Evolutionary conservation across 495 filamentous ascomycete species (phyloP).

Genomic region (Alectoria sarmentosa): DNA sequence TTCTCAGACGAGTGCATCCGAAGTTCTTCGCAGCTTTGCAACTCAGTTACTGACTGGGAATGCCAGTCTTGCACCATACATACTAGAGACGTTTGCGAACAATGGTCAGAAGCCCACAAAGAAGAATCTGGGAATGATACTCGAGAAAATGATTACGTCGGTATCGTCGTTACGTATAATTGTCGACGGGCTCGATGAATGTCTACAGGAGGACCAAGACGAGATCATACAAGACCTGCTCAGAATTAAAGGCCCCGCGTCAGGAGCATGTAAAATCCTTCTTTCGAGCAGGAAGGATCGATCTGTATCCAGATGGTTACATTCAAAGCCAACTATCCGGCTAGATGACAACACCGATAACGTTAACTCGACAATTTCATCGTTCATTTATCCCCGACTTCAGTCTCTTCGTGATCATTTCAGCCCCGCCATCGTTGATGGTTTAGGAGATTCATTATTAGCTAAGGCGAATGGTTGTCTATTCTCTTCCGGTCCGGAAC

Average conservation of each 20-base stretch:
- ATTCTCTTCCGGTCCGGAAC: neutral
- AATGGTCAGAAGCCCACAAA: slow-evolving; percentile 20
- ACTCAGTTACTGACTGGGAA: slow-evolving; percentile 20
- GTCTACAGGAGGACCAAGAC: slow-evolving; percentile 15
- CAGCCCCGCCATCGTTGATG: slow-evolving; percentile 11
- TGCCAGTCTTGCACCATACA: slow-evolving; percentile 20
- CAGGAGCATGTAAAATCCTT: slow-evolving; percentile 18
- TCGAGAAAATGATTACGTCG: slow-evolving; percentile 18
- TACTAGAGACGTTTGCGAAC: slow-evolving; percentile 23
- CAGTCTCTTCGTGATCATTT: slow-evolving; percentile 11
- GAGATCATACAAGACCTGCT: slow-evolving; percentile 20
- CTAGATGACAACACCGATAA: slow-evolving; percentile 14
- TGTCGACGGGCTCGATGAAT: slow-evolving; percentile 27
- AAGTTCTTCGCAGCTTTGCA: slow-evolving; percentile 20
- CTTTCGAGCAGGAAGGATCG: slow-evolving; percentile 19
- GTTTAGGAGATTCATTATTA: slow-evolving; percentile 8
- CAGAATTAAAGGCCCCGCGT: neutral
- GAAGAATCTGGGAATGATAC: slow-evolving; percentile 13
- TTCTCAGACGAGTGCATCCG: slow-evolving; percentile 3
- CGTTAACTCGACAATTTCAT: slow-evolving; percentile 11
- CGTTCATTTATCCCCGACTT: slow-evolving; percentile 12
- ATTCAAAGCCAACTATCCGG: slow-evolving; percentile 8
- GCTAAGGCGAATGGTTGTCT: slow-evolving; percentile 14
- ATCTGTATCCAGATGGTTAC: slow-evolving; percentile 14
- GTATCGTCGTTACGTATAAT: slow-evolving; percentile 19